Evolutionary conservation across 1,284 basidiomycete genomes (phyloP).

Genomic region (Somion occarium): DNA sequence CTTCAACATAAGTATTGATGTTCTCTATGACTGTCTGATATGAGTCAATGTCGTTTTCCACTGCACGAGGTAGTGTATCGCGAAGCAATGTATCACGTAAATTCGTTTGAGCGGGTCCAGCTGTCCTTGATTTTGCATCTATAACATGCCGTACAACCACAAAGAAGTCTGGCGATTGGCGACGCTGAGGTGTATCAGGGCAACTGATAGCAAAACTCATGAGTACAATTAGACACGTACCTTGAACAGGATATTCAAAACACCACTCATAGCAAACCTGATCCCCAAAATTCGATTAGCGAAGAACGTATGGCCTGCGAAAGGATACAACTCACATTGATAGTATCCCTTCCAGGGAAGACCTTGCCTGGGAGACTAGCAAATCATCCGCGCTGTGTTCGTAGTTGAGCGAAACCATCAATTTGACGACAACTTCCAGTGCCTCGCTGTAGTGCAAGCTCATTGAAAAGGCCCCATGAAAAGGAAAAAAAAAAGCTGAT

Average conservation of each 20-base stretch:
- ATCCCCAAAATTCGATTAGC: not conserved
- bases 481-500: conserved; percentile 4
- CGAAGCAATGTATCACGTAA: conserved; percentile 51
- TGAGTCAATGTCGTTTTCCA: conserved; percentile 43
- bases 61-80: conserved; percentile 44
- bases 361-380: conserved; percentile 48
- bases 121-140: conserved; percentile 33
- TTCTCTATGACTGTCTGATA: conserved; percentile 53
- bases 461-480: not conserved
- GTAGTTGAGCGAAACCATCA: conserved; percentile 42
- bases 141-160: conserved; percentile 45
- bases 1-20: conserved; percentile 44
- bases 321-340: conserved; percentile 35
- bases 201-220: not conserved
- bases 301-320: not conserved
- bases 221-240: conserved; percentile 27
- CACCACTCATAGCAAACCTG: conserved; percentile 50
- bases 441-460: conserved; percentile 34
- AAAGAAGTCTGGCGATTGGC: conserved; percentile 46
- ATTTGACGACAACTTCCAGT: conserved; percentile 43
- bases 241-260: conserved; percentile 54
- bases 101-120: conserved; percentile 23
- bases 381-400: conserved; percentile 46
- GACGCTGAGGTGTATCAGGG: conserved; percentile 35
- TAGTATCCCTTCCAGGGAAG: conserved; percentile 49